phyloP scores from a whole-genome alignment of 2,329 filamentous ascomycete species.

The Aspergillus persii region DNA sequence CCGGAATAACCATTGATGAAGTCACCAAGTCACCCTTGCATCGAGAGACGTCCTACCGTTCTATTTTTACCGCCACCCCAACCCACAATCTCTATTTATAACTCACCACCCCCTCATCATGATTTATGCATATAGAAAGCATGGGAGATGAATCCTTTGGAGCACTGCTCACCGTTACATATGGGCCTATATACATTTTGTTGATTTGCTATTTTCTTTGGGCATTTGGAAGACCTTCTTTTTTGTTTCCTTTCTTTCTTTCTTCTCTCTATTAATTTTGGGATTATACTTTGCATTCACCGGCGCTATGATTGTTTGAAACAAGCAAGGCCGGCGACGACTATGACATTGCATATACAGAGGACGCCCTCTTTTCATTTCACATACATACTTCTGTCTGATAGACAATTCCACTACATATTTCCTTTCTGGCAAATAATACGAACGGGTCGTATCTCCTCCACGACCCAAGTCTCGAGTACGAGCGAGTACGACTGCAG shows the following conservation, averaged over 20 bases:
- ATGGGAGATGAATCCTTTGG: neutral
- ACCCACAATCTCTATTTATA: neutral
- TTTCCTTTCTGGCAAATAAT: neutral
- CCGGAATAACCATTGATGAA: slow-evolving; percentile 4
- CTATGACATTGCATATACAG: neutral
- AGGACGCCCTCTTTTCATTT: neutral
- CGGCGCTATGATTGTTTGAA: neutral
- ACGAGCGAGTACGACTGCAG: neutral
- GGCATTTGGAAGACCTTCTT: neutral
- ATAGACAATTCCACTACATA: neutral
- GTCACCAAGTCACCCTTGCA: slow-evolving; percentile 6
- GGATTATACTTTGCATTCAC: neutral
- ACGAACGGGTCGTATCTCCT: neutral
- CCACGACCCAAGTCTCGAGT: neutral
- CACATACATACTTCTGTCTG: neutral
- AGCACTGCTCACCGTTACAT: neutral
- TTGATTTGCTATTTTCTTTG: neutral
- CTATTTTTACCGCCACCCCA: neutral
- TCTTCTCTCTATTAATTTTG: neutral
- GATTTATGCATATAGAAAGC: slow-evolving; percentile 18
- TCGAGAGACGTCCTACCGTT: neutral
- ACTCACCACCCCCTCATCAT: slow-evolving; percentile 2
- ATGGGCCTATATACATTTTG: neutral
- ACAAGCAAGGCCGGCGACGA: neutral
- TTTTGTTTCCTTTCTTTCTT: neutral